Evolutionary conservation across 1,139 yeast genomes (phyloP).

Genomic region (Saccharomycopsis hybrid): DNA sequence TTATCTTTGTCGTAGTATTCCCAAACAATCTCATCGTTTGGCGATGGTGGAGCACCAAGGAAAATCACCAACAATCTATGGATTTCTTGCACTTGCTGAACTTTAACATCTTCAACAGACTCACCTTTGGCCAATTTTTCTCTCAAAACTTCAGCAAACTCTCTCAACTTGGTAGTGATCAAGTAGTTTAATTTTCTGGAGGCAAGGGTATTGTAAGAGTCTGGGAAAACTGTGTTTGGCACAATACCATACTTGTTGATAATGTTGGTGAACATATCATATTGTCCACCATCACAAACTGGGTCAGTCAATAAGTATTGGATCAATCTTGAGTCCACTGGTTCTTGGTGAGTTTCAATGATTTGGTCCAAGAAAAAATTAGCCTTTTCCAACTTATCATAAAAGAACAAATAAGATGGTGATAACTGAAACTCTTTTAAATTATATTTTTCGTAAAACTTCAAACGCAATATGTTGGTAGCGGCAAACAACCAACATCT

Average conservation of each 20-base stretch:
- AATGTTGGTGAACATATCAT: slow-evolving; percentile 71
- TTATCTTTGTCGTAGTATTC: slow-evolving; percentile 70
- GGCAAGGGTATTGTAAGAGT: slow-evolving; percentile 55
- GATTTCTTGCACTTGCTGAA: slow-evolving; percentile 49
- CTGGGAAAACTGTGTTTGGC: slow-evolving; percentile 68
- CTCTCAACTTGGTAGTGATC: slow-evolving; percentile 63
- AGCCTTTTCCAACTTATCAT: slow-evolving; percentile 70
- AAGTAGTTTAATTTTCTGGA: slow-evolving; percentile 54
- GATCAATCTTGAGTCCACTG: slow-evolving; percentile 60
- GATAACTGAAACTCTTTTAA: slow-evolving; percentile 69
- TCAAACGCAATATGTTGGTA: slow-evolving; percentile 60
- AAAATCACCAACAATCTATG: slow-evolving; percentile 59
- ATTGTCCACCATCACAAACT: slow-evolving; percentile 78
- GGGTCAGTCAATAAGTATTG: slow-evolving; percentile 59
- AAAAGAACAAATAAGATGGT: slow-evolving; percentile 64
- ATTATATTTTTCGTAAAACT: slow-evolving; percentile 54
- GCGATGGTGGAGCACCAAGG: slow-evolving; percentile 72
- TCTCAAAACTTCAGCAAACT: slow-evolving; percentile 65
- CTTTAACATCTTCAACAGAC: slow-evolving; percentile 32
- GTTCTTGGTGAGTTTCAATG: slow-evolving; percentile 55
- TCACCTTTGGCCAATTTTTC: slow-evolving; percentile 32
- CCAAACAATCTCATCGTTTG: slow-evolving; percentile 62
- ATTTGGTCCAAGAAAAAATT: slow-evolving; percentile 73
- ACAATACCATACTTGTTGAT: slow-evolving; percentile 73
- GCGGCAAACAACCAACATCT: slow-evolving; percentile 89